Evolutionary conservation across 257 asterid species (phyloP).

Genomic region (Plectranthus barbatus): DNA sequence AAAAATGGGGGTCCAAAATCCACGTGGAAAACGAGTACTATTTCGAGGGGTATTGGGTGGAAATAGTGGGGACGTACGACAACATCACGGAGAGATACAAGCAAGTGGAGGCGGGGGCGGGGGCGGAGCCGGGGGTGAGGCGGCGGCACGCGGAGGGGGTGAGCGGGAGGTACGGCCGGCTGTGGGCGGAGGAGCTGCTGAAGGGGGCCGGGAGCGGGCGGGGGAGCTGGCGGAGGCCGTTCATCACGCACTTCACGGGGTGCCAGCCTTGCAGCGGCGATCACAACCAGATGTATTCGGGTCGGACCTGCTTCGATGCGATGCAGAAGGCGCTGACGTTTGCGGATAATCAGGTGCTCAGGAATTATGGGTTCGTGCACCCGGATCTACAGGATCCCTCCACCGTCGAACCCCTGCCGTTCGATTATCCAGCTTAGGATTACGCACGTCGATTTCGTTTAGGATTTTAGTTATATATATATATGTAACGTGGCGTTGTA

Average conservation of each 20-base stretch:
- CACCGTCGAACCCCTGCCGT: conserved; percentile 53
- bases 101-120: conserved; percentile 37
- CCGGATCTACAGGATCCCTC: conserved; percentile 55
- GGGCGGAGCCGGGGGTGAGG: conserved; percentile 28
- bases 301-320: conserved; percentile 48
- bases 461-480: too few species aligned
- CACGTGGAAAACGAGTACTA: conserved; percentile 51
- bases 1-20: conserved; percentile 51
- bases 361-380: conserved; percentile 65
- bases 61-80: conserved; percentile 42
- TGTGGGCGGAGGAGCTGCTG: conserved; percentile 51
- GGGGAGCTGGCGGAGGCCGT: conserved; percentile 68
- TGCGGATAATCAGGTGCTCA: conserved; percentile 86
- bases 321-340: conserved; percentile 66
- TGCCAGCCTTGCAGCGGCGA: conserved; percentile 84
- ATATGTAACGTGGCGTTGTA: too few species aligned
- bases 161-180: conserved; percentile 31
- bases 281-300: conserved; percentile 60
- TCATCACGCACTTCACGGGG: too few species aligned
- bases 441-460: too few species aligned
- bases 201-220: conserved; percentile 50
- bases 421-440: conserved; percentile 46
- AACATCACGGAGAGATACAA: conserved; percentile 42
- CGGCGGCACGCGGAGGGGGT: conserved; percentile 67
- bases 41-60: conserved; percentile 84